Base-by-base conservation (phyloP, 371 early-diverging fungal species). In the Phascolomyces articulosus region DNA sequence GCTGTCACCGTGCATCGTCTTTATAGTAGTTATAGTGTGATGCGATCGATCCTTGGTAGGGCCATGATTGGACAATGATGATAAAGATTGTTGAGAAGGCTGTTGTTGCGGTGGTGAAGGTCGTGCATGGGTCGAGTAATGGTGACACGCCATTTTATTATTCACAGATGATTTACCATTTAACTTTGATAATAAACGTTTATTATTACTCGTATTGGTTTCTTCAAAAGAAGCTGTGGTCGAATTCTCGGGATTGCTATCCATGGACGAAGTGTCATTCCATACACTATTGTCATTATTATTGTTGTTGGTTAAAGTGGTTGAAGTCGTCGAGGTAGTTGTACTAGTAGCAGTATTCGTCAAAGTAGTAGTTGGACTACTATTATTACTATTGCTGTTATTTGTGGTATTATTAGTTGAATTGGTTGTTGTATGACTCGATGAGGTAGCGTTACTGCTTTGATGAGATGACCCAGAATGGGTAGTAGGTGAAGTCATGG, bases 291-390 rank as follows among this genome's bases (percentile, higher is more conserved):
- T 51, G 51, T 24, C 23, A 24, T 24, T 51, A 51, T 24, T 62
- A 16, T 44, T 44, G 64, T 29, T 59, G 66, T 47, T 44, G 61
- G n/a, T n/a, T n/a, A n/a, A n/a, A n/a, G n/a, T 47, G 27, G 56
- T 51, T 59, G 72, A 34, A 38, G 58, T 40, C 1, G 66, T 54
- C 56, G n/a, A n/a, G 65, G 20, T 49, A 23, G 23, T 54, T 27
- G 53, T 20, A 26, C 29, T 60, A 41, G 23, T 28, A 13, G 4
- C 23, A 21, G 18, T 53, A 20, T 15, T 53, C n/a, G 16, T n/a
- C n/a, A n/a, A n/a, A n/a, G n/a, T n/a, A n/a, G n/a, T 44, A 1
- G 44, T 44, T 15, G 15, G 4, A 2, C 16, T 18, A 44, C 44
- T n/a, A 16, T n/a, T n/a, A n/a, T 44, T 44, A 44, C 16, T 44